A percentile compares a stretch with the other conserved stretches of the same genome.
Evolutionary conservation across 306 rosid genomes (phyloP).

Genomic region (Cajanus cajan): DNA sequence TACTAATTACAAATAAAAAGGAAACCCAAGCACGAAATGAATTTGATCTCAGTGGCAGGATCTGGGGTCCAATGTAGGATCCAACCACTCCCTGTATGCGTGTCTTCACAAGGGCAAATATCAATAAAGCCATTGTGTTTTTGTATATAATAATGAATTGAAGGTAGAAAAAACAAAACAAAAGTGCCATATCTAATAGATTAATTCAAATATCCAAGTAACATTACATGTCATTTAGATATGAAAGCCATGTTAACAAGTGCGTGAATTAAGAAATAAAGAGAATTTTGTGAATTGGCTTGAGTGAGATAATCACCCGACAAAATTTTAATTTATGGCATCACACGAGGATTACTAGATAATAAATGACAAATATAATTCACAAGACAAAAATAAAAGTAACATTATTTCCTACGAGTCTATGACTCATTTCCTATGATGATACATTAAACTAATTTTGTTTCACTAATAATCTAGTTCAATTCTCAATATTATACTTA

Average conservation of each 20-base stretch:
- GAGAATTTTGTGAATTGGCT: background rate
- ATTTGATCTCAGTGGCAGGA: background rate
- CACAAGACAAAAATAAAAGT: too few relatives aligned
- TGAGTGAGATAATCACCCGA: background rate
- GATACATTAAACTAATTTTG: too few relatives aligned
- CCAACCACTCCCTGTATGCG: background rate
- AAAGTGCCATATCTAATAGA: background rate
- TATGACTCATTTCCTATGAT: too few relatives aligned
- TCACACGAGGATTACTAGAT: background rate
- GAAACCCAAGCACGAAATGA: background rate
- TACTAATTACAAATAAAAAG: background rate
- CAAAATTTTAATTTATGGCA: background rate
- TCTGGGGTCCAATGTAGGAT: conserved; percentile 1
- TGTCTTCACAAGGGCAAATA: background rate
- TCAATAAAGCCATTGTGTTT: background rate
- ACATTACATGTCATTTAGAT: background rate
- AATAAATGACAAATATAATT: background rate
- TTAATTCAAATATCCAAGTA: background rate
- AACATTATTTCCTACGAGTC: too few relatives aligned
- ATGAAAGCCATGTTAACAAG: background rate
- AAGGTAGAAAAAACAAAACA: background rate
- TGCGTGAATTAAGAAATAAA: background rate
- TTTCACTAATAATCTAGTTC: too few relatives aligned
- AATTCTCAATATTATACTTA: too few relatives aligned
- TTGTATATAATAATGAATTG: background rate